Evolutionary conservation across 108 stramenopile species (phyloP).

Genomic region (Skeletonema potamos): DNA sequence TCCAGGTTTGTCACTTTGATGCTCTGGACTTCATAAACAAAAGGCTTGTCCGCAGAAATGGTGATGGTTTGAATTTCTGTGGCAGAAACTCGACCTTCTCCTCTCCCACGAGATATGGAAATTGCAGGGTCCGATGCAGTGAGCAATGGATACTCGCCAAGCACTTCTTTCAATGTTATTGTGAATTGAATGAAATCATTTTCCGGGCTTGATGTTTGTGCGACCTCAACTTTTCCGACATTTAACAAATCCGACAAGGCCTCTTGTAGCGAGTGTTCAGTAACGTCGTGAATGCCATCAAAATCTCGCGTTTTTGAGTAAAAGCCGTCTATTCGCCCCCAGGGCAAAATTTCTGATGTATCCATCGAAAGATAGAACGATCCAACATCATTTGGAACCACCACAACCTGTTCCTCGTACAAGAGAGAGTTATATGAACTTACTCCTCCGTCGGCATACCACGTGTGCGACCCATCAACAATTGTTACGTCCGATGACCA

Average conservation of each 20-base stretch:
- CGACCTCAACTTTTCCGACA: conserved; percentile 63
- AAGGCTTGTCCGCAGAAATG: conserved; percentile 55
- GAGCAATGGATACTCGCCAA: conserved; percentile 56
- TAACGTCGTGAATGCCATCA: conserved; percentile 19
- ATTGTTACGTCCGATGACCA: conserved; percentile 51
- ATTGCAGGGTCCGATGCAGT: conserved; percentile 29
- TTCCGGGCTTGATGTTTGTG: conserved; percentile 11
- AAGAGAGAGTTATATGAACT: conserved; percentile 58
- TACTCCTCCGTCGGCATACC: conserved; percentile 53
- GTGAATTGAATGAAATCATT: conserved; percentile 18
- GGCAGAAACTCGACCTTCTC: conserved; percentile 43
- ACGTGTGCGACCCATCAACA: conserved; percentile 43
- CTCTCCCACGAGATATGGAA: conserved; percentile 29
- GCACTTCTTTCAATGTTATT: conserved; percentile 49
- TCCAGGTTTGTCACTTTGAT: conserved; percentile 14
- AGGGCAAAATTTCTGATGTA: conserved; percentile 9
- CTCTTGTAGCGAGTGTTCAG: conserved; percentile 39
- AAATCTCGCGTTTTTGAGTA: conserved; percentile 13
- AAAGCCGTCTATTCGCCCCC: conserved; percentile 30
- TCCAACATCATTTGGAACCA: conserved; percentile 18
- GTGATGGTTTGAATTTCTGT: conserved; percentile 82
- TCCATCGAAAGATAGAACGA: conserved; percentile 42
- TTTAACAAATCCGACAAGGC: conserved; percentile 50
- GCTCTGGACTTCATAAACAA: conserved; percentile 63
- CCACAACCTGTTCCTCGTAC: conserved; percentile 62